A percentile compares a stretch with the other conserved stretches of the same genome.
phyloP scores from a whole-genome alignment of 2,329 filamentous ascomycete genomes.

The Alternaria rosae region DNA sequence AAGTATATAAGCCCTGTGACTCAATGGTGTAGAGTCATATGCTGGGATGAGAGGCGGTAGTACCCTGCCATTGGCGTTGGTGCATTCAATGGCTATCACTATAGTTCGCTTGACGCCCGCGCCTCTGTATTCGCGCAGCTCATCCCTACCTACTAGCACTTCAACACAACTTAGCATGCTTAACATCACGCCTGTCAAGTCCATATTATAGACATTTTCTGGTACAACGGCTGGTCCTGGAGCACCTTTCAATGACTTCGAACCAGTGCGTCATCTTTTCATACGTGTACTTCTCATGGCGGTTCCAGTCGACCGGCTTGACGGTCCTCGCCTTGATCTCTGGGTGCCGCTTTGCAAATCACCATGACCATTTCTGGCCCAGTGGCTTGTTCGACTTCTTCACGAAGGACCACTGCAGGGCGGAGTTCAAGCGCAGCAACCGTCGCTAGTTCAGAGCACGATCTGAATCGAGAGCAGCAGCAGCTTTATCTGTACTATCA shows the following conservation, averaged over 20 bases:
- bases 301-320: conserved; percentile 26
- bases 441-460: not conserved
- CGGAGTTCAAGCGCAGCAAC: conserved; percentile 6
- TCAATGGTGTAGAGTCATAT: too few relatives aligned
- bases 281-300: too few relatives aligned
- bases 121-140: conserved; percentile 24
- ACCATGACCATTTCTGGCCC: conserved; percentile 21
- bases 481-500: conserved; percentile 40
- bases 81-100: too few relatives aligned
- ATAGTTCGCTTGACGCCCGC: conserved; percentile 28
- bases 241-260: too few relatives aligned
- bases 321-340: conserved; percentile 20
- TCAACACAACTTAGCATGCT: conserved; percentile 20
- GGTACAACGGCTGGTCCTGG: too few relatives aligned
- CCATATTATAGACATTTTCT: too few relatives aligned
- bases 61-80: too few relatives aligned
- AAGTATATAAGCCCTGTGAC: not conserved
- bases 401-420: too few relatives aligned
- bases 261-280: too few relatives aligned
- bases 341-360: conserved; percentile 23
- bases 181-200: too few relatives aligned
- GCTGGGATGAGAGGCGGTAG: too few relatives aligned
- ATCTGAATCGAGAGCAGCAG: conserved; percentile 19
- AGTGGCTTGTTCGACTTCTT: conserved; percentile 30
- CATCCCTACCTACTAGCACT: conserved; percentile 28